Percentiles rank a stretch among this genome's conserved stretches.
Conservation (phyloP, 2,329 filamentous ascomycete species). For the Fusarium cyanostomum region DNA sequence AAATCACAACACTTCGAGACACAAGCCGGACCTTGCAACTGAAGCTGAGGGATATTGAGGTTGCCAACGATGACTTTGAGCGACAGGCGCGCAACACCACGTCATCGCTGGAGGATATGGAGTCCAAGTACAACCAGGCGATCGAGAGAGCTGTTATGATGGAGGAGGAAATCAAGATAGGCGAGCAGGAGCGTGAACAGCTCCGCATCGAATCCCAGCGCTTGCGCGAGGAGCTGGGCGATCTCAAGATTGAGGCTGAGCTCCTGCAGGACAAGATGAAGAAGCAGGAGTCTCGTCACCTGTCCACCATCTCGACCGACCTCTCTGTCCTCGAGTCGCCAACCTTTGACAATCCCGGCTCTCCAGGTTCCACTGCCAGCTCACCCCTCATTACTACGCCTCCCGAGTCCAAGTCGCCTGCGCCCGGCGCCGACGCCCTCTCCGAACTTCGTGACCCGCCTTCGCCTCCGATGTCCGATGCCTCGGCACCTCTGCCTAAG, state of each 20-base stretch:
- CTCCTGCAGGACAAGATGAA: conserved; percentile 94
- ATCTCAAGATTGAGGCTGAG: conserved; percentile 93
- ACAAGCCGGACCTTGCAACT: conserved; percentile 82
- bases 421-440: conserved; percentile 64
- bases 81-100: conserved; percentile 94
- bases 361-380: conserved; percentile 85
- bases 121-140: conserved; percentile 94
- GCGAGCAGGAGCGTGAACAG: conserved; percentile 89
- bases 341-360: conserved; percentile 74
- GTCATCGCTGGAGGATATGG: conserved; percentile 94
- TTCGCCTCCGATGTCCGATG: conserved; percentile 92
- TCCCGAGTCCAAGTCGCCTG: conserved; percentile 73
- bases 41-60: conserved; percentile 91
- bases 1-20: conserved; percentile 91
- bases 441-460: conserved; percentile 83
- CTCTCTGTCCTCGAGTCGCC: conserved; percentile 74
- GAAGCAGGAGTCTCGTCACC: conserved; percentile 69
- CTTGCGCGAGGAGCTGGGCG: conserved; percentile 87
- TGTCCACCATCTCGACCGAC: conserved; percentile 69
- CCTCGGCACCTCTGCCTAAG: conserved; percentile 70
- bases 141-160: conserved; percentile 93
- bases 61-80: conserved; percentile 98
- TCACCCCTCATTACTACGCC: conserved; percentile 92
- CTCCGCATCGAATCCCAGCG: conserved; percentile 92
- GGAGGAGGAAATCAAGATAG: conserved; percentile 91